Percentiles rank a stretch among this genome's conserved stretches.
phyloP scores from a whole-genome alignment of 345 rosid species.

The Rhodomyrtus tomentosa region DNA sequence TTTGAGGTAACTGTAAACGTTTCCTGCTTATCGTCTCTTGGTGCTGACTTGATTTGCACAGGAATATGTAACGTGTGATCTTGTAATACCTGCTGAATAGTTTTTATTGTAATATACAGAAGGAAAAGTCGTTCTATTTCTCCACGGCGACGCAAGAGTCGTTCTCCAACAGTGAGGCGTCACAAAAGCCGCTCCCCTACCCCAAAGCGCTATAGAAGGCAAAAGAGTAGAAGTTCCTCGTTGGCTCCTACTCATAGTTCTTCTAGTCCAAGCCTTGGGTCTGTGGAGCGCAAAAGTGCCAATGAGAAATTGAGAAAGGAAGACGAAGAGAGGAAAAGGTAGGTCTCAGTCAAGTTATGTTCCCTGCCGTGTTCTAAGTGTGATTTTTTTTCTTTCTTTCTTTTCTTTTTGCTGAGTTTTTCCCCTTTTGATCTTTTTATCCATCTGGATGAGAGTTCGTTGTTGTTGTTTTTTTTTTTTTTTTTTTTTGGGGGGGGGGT shows the following conservation, averaged over 20 bases:
- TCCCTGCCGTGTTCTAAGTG: not conserved
- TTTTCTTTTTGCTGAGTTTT: not conserved
- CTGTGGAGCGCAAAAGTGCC: slow-evolving; percentile 50
- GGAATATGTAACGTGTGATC: not conserved
- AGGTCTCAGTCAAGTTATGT: not conserved
- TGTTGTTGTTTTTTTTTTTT: too few species aligned
- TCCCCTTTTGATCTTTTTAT: not conserved
- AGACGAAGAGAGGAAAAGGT: slow-evolving; percentile 94
- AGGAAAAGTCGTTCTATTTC: slow-evolving; percentile 76
- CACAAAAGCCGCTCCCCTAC: slow-evolving; percentile 69
- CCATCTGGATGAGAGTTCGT: not conserved
- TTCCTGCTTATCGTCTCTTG: slow-evolving; percentile 24
- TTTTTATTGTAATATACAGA: slow-evolving; percentile 40
- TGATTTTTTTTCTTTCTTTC: not conserved
- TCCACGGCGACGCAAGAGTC: slow-evolving; percentile 53
- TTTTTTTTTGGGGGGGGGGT: not conserved
- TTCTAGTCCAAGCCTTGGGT: slow-evolving; percentile 52
- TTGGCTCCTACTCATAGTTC: slow-evolving; percentile 49
- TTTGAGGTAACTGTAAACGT: slow-evolving; percentile 89
- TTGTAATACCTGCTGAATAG: slow-evolving; percentile 25
- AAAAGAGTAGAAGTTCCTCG: slow-evolving; percentile 72
- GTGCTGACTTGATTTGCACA: slow-evolving; percentile 13
- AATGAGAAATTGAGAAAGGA: slow-evolving; percentile 63
- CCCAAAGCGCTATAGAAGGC: slow-evolving; percentile 64
- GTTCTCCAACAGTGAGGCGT: slow-evolving; percentile 50